A percentile compares a stretch with the other conserved stretches of the same genome.
phyloP scores from a whole-genome alignment of 129 eudicot genomes.

The Cynara cardunculus region DNA sequence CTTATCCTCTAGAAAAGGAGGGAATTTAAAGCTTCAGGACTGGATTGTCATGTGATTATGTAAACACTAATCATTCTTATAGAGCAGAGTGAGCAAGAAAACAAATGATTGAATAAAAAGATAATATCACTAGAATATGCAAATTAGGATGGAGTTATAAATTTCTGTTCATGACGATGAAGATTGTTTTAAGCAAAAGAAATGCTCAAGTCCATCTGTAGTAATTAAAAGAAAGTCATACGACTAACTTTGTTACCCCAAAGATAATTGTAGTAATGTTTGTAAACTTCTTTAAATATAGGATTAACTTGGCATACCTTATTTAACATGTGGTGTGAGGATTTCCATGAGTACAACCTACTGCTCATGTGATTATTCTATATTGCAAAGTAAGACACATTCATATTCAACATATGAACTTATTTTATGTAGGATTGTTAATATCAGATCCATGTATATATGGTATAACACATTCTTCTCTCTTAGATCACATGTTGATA shows the following conservation, averaged over 20 bases:
- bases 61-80: background rate
- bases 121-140: no score
- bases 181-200: no score
- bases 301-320: background rate
- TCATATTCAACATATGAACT: background rate
- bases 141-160: no score
- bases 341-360: background rate
- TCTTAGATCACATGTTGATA: slow-evolving; percentile 31
- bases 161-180: no score
- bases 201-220: no score
- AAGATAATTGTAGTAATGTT: background rate
- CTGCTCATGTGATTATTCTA: background rate
- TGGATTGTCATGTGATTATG: background rate
- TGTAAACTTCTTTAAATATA: background rate
- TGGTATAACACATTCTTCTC: background rate
- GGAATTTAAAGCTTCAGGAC: background rate
- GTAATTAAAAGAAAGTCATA: no score
- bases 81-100: background rate
- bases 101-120: background rate
- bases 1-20: no score
- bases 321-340: background rate
- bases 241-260: background rate
- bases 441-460: background rate
- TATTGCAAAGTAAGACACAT: background rate
- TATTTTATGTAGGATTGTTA: background rate